Percentiles rank a stretch among this genome's conserved stretches.
Conservation (phyloP, 129 eudicot species). For the Cynara cardunculus region DNA sequence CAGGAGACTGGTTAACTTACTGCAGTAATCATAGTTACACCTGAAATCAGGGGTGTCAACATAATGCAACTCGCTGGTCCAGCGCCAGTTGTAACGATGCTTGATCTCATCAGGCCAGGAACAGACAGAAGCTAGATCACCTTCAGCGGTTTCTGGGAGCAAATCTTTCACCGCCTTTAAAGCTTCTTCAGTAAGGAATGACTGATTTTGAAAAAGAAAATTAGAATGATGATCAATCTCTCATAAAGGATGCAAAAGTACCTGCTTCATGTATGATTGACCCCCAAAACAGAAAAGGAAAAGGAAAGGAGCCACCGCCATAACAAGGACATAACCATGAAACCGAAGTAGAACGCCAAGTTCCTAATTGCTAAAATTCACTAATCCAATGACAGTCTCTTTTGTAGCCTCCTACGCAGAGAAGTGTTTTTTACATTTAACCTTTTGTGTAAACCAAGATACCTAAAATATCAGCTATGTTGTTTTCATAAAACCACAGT, state of each 20-base stretch:
- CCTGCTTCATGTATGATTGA: neutral
- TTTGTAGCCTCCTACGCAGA: no score
- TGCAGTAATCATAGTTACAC: constrained; percentile 83
- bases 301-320: neutral
- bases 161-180: constrained; percentile 55
- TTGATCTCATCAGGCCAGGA: constrained; percentile 83
- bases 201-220: constrained; percentile 35
- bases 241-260: neutral
- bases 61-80: constrained; percentile 89
- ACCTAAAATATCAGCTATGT: no score
- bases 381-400: neutral
- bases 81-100: constrained; percentile 44
- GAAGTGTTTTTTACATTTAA: neutral
- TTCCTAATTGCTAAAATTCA: neutral
- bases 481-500: no score
- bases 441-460: no score
- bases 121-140: constrained; percentile 80
- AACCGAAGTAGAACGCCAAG: neutral
- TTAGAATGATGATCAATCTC: neutral
- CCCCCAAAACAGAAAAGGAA: neutral
- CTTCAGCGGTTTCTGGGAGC: constrained; percentile 88
- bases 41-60: constrained; percentile 98
- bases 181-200: constrained; percentile 68
- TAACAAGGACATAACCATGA: neutral
- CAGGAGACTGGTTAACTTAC: constrained; percentile 46